These are phyloP conservation scores for Nicotiana benthamiana DNA, from an alignment of 257 asterid genomes.

Conservation along the genomic window DNA sequence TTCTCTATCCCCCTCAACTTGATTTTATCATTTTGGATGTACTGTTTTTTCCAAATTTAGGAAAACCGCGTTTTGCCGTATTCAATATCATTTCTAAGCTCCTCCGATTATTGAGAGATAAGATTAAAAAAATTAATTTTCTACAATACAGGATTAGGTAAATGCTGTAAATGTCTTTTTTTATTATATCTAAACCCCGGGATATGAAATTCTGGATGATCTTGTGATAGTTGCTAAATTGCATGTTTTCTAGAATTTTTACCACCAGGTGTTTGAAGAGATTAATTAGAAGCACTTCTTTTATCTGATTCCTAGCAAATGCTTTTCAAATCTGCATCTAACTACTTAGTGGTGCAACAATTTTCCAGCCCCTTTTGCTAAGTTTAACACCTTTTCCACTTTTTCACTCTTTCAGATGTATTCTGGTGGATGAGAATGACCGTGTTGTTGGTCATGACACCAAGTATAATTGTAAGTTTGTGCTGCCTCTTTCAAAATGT, in stretches of 20 bases:
- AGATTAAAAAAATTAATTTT: background rate
- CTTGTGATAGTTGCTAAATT: background rate
- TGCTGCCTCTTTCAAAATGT: background rate
- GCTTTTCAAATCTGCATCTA: background rate
- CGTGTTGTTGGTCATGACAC: conserved; percentile 85
- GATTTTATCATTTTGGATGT: background rate
- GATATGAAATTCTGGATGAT: background rate
- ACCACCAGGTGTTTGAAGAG: background rate
- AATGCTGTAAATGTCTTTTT: background rate
- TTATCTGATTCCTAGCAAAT: background rate
- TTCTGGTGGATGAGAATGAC: conserved; percentile 88
- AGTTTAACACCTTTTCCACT: background rate
- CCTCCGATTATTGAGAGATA: background rate
- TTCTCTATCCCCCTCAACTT: background rate
- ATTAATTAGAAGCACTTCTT: background rate
- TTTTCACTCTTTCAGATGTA: conserved; percentile 51
- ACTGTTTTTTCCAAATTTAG: background rate
- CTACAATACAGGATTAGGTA: background rate
- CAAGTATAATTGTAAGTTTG: conserved; percentile 79
- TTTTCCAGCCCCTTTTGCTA: background rate
- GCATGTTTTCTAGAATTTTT: background rate
- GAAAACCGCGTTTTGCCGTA: background rate
- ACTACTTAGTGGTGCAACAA: background rate
- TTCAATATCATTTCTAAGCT: background rate
- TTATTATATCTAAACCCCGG: background rate